Conservation (phyloP, 257 asterid genomes). For the Lantana camara region DNA sequence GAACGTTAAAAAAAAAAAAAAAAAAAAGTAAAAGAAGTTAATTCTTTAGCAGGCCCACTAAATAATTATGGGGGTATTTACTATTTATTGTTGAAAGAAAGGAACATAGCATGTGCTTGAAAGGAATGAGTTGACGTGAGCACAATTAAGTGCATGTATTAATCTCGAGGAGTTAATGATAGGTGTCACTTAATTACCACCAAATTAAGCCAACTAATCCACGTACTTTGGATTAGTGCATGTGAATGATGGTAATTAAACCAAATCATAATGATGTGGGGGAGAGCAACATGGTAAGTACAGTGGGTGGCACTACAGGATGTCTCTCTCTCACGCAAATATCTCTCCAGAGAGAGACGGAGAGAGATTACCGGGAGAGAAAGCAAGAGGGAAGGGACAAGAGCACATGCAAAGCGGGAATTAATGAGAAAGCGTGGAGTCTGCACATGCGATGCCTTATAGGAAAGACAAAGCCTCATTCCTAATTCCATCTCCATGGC, state of each 20-base stretch:
- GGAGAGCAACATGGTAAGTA: conserved; percentile 31
- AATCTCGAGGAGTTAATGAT: background rate
- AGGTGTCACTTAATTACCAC: background rate
- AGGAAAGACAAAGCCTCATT: conserved; percentile 46
- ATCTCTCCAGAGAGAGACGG: background rate
- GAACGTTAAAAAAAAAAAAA: too few species aligned
- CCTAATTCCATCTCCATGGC: conserved; percentile 33
- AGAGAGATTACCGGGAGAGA: conserved; percentile 36
- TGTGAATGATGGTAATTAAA: background rate
- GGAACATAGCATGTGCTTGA: conserved; percentile 33
- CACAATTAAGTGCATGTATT: background rate
- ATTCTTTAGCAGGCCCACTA: background rate
- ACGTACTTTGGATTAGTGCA: conserved; percentile 13
- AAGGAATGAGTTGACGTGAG: background rate
- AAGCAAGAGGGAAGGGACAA: conserved; percentile 54
- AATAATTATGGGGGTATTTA: conserved; percentile 14
- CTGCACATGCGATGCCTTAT: conserved; percentile 65
- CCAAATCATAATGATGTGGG: conserved; percentile 17
- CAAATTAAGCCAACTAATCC: conserved; percentile 1
- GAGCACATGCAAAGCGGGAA: conserved; percentile 57
- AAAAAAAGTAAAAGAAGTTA: too few species aligned
- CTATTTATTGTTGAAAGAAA: conserved; percentile 12
- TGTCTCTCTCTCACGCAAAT: background rate
- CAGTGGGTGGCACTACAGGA: conserved; percentile 33
- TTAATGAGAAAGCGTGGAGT: conserved; percentile 33